phyloP scores from a whole-genome alignment of 2,329 filamentous ascomycete genomes.

The Nemania sp. region DNA sequence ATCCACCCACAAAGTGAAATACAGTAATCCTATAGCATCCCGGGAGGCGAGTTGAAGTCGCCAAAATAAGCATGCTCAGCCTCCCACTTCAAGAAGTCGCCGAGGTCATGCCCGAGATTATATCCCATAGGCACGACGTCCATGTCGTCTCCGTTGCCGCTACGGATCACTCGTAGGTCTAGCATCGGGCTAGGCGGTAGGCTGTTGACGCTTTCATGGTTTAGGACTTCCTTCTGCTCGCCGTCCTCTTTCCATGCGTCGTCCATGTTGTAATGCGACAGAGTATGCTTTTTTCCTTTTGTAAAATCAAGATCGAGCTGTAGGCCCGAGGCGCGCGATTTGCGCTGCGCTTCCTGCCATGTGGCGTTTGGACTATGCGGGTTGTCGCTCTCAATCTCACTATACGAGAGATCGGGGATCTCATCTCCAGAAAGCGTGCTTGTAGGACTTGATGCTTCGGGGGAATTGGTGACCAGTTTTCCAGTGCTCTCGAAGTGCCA shows the following conservation, averaged over 20 bases:
- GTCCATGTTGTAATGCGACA: constrained; percentile 10
- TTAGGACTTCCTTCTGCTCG: constrained; percentile 46
- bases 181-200: constrained; percentile 65
- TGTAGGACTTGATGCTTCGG: constrained; percentile 50
- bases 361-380: constrained; percentile 45
- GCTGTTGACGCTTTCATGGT: constrained; percentile 55
- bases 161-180: constrained; percentile 58
- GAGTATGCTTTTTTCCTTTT: constrained; percentile 40
- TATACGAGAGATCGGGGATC: constrained; percentile 48
- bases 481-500: constrained; percentile 62
- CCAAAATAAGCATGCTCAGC: constrained; percentile 60
- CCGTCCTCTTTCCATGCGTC: constrained; percentile 54
- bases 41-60: constrained; percentile 42
- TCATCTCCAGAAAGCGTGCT: constrained; percentile 48
- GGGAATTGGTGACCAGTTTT: constrained; percentile 50
- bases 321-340: constrained; percentile 14
- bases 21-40: constrained; percentile 22
- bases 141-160: constrained; percentile 52
- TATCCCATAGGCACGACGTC: constrained; percentile 69
- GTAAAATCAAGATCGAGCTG: constrained; percentile 28
- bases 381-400: constrained; percentile 47
- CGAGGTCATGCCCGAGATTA: constrained; percentile 69
- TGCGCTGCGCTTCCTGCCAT: constrained; percentile 40
- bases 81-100: constrained; percentile 70
- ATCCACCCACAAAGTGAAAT: background rate